These are phyloP conservation scores for Cyclocybe cylindracea DNA, from an alignment of 768 basidiomycete species.

Conservation along the genomic window DNA sequence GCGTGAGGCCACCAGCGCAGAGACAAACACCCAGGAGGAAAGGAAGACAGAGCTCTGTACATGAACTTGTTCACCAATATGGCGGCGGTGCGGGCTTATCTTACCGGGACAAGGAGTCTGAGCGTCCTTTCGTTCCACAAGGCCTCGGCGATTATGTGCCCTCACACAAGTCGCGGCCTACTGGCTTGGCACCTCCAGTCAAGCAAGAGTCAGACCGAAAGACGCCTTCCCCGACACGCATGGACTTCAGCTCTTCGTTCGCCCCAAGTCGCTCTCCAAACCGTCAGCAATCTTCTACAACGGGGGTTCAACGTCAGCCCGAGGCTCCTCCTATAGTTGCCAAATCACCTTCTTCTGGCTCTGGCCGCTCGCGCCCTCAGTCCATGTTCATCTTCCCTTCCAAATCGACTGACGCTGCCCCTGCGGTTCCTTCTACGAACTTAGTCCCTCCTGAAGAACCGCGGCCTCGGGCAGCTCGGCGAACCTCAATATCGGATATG, in stretches of 20 bases:
- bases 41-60: constrained; percentile 77
- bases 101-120: constrained; percentile 35
- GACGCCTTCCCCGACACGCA: constrained; percentile 18
- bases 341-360: constrained; percentile 23
- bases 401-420: constrained; percentile 42
- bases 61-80: constrained; percentile 80
- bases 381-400: constrained; percentile 79
- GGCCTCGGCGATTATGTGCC: constrained; percentile 17
- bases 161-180: constrained; percentile 5
- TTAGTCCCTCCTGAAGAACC: constrained; percentile 50
- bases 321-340: constrained; percentile 8
- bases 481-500: constrained; percentile 86
- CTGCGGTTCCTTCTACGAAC: constrained; percentile 33
- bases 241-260: constrained; percentile 2
- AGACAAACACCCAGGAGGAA: constrained; percentile 38
- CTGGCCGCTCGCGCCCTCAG: constrained; percentile 66
- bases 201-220: constrained; percentile 10
- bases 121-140: constrained; percentile 1
- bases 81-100: constrained; percentile 54
- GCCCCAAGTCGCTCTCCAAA: constrained; percentile 5
- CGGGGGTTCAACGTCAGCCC: constrained; percentile 17
- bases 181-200: constrained; percentile 4
- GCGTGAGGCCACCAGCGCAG: constrained; percentile 24
- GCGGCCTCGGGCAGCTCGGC: constrained; percentile 45
- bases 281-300: constrained; percentile 10